Conservation (phyloP, 108 stramenopile genomes). For the Poteriospumella lacustris region DNA sequence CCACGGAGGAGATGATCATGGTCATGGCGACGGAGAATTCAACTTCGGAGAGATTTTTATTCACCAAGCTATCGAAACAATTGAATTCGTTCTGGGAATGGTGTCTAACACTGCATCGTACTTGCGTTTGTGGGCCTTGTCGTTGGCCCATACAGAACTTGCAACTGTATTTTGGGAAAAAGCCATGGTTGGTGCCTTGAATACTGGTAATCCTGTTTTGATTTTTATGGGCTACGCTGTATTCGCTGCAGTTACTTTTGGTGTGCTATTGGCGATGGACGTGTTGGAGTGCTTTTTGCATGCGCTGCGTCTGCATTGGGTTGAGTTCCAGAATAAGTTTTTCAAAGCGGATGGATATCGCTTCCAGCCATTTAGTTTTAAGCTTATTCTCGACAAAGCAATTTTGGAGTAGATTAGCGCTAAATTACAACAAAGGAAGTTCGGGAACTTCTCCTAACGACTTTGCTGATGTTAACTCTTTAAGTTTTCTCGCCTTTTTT, state of each 20-base stretch:
- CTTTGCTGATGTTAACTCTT: too few species aligned
- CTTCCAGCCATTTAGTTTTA: conserved; percentile 80
- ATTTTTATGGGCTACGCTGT: conserved; percentile 89
- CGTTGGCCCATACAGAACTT: conserved; percentile 94
- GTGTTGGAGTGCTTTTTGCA: conserved; percentile 98
- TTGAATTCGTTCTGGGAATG: conserved; percentile 97
- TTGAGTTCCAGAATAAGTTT: conserved; percentile 99
- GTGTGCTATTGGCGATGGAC: conserved; percentile 94
- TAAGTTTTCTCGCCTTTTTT: too few species aligned
- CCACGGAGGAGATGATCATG: conserved; percentile 66
- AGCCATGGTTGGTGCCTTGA: conserved; percentile 82
- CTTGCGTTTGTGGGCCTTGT: conserved; percentile 97
- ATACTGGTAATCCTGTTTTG: conserved; percentile 72
- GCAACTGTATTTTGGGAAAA: conserved; percentile 97
- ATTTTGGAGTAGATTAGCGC: conserved; percentile 21
- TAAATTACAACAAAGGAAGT: too few species aligned
- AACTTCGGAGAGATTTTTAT: conserved; percentile 78
- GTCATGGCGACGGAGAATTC: conserved; percentile 53
- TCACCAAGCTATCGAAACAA: conserved; percentile 96
- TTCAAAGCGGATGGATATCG: conserved; percentile 88
- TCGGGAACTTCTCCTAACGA: too few species aligned
- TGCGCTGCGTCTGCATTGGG: conserved; percentile 97
- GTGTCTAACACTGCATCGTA: conserved; percentile 98
- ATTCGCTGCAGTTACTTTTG: conserved; percentile 90
- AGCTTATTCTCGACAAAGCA: conserved; percentile 70